Evolutionary conservation across 2,329 filamentous ascomycete species (phyloP), one percentile per base, ranked within the genome.

Genomic region (Alternaria novae-zelandiae): DNA sequence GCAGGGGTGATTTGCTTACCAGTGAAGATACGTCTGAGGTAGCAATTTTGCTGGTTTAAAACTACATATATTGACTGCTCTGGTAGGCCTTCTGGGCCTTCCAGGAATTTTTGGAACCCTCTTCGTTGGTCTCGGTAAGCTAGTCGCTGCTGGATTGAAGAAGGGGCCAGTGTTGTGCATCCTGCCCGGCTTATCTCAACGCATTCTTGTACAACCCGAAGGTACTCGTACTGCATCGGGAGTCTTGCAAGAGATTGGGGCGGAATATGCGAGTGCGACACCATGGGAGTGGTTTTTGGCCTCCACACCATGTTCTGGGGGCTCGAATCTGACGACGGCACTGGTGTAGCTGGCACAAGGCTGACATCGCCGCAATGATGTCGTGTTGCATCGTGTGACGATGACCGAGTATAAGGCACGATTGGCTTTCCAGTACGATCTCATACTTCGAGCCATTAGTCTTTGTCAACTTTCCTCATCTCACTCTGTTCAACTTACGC

Each of bases 1-100:
- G 47, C 47, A 50, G 11, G 47, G 47, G 44, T 15, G 13, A 5
- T 46, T 23, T 46, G 44, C n/a, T 15, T 46, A 46, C 44, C 44
- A 23, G 44, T 46, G 44, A 46, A 46, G 20, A 46, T 46, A 5
- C 44, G 20, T 50, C 47, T 30, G 21, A 50, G 26, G 26, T 50
- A 17, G 47, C 47, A 17, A 50, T 50, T 20, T 50, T 50, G 47
- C 47, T 50, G 11, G 9, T 50, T 50, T n/a, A 50, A 20, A 50
- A 30, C 9, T 30, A 50, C 13, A 50, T 17, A 23, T 9, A 26
- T 30, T 25, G 25, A 50, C 26, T 50, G 23, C 47, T 50, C 25
- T 50, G 47, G 12, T 46, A 5, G 44, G 44, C 44, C 44, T 46
- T 46, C 44, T 25, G 8, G 44, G 11, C 4, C 44, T 46, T 46